Percentiles rank a stretch among this genome's conserved stretches.
Evolutionary conservation across 2,329 filamentous ascomycete species (phyloP).

Genomic region (Corynespora cassiicola): DNA sequence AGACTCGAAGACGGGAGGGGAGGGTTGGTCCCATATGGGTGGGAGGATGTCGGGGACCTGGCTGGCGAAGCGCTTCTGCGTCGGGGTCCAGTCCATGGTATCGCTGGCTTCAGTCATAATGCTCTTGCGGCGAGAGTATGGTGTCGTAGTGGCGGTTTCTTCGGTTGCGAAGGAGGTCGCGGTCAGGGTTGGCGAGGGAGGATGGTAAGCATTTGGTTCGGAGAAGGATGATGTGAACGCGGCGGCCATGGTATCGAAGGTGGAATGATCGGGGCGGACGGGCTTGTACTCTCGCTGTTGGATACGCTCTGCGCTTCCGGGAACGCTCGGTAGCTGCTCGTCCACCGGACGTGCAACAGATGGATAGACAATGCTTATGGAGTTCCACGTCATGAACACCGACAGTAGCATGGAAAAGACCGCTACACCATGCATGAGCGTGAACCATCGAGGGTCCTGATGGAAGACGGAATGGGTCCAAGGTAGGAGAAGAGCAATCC

Average conservation of each 20-base stretch:
- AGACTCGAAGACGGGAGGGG: slow-evolving; percentile 11
- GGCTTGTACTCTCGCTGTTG: slow-evolving; percentile 31
- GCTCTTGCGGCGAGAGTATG: slow-evolving; percentile 18
- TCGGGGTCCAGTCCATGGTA: slow-evolving; percentile 78
- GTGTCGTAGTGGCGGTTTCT: slow-evolving; percentile 33
- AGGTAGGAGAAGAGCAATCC: slow-evolving; percentile 52
- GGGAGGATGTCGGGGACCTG: slow-evolving; percentile 25
- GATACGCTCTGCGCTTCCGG: slow-evolving; percentile 22
- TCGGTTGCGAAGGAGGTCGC: slow-evolving; percentile 26
- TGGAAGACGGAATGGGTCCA: slow-evolving; percentile 42
- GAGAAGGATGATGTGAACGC: slow-evolving; percentile 49
- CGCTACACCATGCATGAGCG: background rate
- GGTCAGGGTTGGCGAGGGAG: slow-evolving; percentile 41
- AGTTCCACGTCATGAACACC: slow-evolving; percentile 49
- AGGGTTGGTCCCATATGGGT: slow-evolving; percentile 15
- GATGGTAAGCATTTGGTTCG: slow-evolving; percentile 22
- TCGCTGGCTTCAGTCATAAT: slow-evolving; percentile 49
- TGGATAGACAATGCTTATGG: slow-evolving; percentile 64
- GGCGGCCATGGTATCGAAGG: slow-evolving; percentile 43
- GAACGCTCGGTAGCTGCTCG: slow-evolving; percentile 29
- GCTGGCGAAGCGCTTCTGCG: slow-evolving; percentile 49
- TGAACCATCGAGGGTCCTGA: slow-evolving; percentile 1
- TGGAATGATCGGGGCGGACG: slow-evolving; percentile 29
- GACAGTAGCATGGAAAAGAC: slow-evolving; percentile 28
- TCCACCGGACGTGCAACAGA: slow-evolving; percentile 30